These are phyloP conservation scores for Prorocentrum cordatum DNA, from an alignment of 169 alveolate species.

Conservation along the genomic window DNA sequence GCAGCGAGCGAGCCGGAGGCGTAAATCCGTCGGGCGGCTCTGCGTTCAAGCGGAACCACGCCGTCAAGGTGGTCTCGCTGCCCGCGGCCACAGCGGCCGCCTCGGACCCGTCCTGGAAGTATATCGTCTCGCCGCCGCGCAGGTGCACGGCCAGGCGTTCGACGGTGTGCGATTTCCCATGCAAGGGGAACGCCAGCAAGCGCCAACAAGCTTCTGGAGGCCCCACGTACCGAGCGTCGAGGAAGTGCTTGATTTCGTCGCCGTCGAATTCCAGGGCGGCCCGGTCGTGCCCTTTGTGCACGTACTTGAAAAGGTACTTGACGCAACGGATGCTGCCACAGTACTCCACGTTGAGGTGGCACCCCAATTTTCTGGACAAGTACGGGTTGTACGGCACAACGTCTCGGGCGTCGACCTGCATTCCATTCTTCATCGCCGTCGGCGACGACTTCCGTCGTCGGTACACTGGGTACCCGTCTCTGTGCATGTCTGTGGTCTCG, in stretches of 20 bases:
- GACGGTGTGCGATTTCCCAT: neutral
- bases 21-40: neutral
- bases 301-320: neutral
- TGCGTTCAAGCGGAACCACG: neutral
- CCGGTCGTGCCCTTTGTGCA: slow-evolving; percentile 1
- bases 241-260: neutral
- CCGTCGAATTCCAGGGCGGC: neutral
- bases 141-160: neutral
- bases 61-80: neutral
- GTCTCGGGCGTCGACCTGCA: no score
- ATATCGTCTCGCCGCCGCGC: neutral
- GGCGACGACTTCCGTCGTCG: no score
- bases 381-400: no score
- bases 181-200: neutral
- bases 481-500: no score
- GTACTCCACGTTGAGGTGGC: no score
- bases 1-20: neutral
- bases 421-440: no score
- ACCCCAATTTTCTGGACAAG: no score
- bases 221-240: neutral
- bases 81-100: neutral
- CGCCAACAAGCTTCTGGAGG: slow-evolving; percentile 12
- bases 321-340: no score
- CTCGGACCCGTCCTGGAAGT: neutral
- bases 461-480: no score